These are phyloP conservation scores for Immersiella caudata DNA, from an alignment of 495 filamentous ascomycete genomes.

Conservation along the genomic window DNA sequence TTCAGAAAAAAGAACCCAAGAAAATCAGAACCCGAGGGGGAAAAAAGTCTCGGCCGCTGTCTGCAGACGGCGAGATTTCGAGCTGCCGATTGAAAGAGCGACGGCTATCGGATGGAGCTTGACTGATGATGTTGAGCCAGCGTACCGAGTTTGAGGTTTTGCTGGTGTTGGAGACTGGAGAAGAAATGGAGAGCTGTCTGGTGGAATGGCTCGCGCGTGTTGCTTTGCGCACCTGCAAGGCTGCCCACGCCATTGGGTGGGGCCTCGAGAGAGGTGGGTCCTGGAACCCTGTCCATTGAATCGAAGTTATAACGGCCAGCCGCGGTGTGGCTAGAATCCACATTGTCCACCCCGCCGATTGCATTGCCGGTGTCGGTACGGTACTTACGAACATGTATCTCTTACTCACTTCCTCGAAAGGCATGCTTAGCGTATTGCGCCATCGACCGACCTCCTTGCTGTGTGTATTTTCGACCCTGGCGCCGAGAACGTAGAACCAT, in stretches of 20 bases:
- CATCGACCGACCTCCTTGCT: conserved; percentile 31
- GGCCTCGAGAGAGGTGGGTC: background rate
- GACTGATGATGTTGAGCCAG: conserved; percentile 19
- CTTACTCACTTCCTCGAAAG: conserved; percentile 14
- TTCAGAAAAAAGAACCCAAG: conserved; percentile 15
- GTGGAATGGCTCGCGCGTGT: conserved; percentile 28
- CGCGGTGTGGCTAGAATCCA: background rate
- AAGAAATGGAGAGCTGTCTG: conserved; percentile 13
- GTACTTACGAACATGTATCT: conserved; percentile 1
- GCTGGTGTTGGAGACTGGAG: conserved; percentile 19
- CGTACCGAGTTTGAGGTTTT: conserved; percentile 10
- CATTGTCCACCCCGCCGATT: no score
- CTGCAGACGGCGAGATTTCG: background rate
- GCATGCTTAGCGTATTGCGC: conserved; percentile 33
- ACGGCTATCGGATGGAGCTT: background rate
- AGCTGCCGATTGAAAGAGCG: conserved; percentile 25
- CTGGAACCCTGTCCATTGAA: background rate
- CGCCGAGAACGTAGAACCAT: background rate
- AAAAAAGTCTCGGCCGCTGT: conserved; percentile 8
- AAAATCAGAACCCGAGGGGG: conserved; percentile 8
- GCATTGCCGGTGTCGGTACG: conserved; percentile 25
- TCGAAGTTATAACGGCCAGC: conserved; percentile 14
- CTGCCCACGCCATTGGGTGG: conserved; percentile 22
- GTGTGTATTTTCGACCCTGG: background rate
- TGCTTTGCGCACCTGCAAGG: conserved; percentile 23